Conservation (phyloP, 75 land plant species). For the Picea sitchensis region DNA sequence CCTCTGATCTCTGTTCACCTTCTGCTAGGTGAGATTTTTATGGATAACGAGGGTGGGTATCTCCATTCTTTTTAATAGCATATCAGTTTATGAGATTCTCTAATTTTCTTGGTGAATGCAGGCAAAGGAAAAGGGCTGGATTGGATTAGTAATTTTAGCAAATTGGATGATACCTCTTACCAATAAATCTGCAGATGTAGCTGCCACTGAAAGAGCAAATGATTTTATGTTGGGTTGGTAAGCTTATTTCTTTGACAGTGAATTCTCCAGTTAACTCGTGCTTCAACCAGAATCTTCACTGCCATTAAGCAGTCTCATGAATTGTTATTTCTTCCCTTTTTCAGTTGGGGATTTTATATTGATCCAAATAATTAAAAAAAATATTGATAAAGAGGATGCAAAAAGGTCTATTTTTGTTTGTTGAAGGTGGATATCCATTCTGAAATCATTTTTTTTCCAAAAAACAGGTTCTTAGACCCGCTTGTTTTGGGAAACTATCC, state of each 20-base stretch:
- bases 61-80: background rate
- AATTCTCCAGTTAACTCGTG: background rate
- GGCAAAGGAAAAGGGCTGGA: slow-evolving; percentile 40
- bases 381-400: too few species aligned
- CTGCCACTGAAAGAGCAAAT: slow-evolving; percentile 39
- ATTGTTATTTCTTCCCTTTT: background rate
- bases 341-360: too few species aligned
- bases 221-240: slow-evolving; percentile 60
- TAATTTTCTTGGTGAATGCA: slow-evolving; percentile 3
- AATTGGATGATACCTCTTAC: slow-evolving; percentile 34
- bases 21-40: background rate
- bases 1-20: background rate
- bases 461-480: slow-evolving; percentile 17
- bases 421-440: slow-evolving; percentile 1
- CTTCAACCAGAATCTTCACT: background rate
- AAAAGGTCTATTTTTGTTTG: too few species aligned
- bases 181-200: slow-evolving; percentile 33
- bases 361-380: too few species aligned
- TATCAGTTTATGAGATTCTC: background rate
- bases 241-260: background rate
- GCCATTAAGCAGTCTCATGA: background rate
- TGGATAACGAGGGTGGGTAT: background rate
- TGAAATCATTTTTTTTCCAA: slow-evolving; percentile 3
- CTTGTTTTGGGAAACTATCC: slow-evolving; percentile 17
- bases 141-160: slow-evolving; percentile 33